Base-by-base conservation (phyloP, 2,329 filamentous ascomycete genomes). In the Penicillium aurantiogriseum region DNA sequence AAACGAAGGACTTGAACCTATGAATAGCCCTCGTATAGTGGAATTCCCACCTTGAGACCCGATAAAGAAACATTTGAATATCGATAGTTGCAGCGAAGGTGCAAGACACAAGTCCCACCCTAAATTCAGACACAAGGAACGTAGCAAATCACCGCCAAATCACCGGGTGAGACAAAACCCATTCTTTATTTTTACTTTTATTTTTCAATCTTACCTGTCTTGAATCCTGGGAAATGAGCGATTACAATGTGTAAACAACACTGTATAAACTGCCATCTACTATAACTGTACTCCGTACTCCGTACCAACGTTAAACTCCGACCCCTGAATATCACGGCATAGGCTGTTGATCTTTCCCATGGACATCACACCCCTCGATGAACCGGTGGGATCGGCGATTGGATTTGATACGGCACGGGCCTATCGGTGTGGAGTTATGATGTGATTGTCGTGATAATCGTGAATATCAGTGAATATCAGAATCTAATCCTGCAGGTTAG, bases 231-330 rank as follows among this genome's bases (percentile, higher is more conserved):
- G 23, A 49, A 49, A 38, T 27, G 21, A 36, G 5, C 15, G 15
- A 25, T 49, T 49, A 49, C 46, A 27, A n/a, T 6, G 10, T 25
- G 29, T 31, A n/a, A 33, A 46, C 25, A 44, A 44, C 44, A 23
- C 31, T 13, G 31, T 31, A 13, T 33, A 13, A 23, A 23, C 23
- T 23, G 4, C 21, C 21, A 21, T 21, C 2, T 33, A 13, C 11
- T 13, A 33, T 13, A 33, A 33, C 11, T 35, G 33, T 35, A 50
- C 25, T 29, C 15, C 7, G 33, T 35, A 50, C 25, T 29, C 15
- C 7, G 8, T 38, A n/a, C 25, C 33, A 31, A 13, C 8, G 5
- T 31, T 31, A 80, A 87, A 71, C 76, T 92, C 59, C 36, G 5
- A 36, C 62, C 61, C 61, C 61, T 66, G 63, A 64, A 48, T 56